These are phyloP conservation scores for Eucalyptus sp. DNA, from an alignment of 345 rosid genomes.

Conservation along the genomic window DNA sequence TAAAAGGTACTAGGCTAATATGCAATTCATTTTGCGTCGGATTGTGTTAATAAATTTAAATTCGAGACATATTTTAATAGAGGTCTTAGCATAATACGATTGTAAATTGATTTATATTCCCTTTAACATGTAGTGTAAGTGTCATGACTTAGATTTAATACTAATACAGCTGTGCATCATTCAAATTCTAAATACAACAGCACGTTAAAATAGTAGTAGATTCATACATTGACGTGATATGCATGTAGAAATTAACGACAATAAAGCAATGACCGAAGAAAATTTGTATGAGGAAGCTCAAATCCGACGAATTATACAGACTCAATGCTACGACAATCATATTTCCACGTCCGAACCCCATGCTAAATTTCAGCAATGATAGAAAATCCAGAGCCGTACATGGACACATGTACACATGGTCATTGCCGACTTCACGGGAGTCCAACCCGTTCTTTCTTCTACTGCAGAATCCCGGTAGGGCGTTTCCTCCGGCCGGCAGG, in stretches of 20 bases:
- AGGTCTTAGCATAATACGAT: fast-evolving
- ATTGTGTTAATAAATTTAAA: fast-evolving
- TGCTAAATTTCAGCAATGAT: not conserved
- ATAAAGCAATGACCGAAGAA: not conserved
- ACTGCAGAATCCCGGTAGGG: fast-evolving
- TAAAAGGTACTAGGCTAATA: fast-evolving
- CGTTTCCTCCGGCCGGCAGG: not conserved
- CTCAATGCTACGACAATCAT: not conserved
- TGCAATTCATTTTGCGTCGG: fast-evolving
- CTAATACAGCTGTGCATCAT: not conserved
- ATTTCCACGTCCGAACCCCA: not conserved
- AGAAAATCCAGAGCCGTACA: not conserved
- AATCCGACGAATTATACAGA: not conserved
- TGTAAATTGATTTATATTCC: not conserved
- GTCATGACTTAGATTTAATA: not conserved
- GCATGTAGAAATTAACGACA: not conserved
- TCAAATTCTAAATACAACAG: not conserved
- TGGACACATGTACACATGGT: not conserved
- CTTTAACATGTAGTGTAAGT: not conserved
- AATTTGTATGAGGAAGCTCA: fast-evolving
- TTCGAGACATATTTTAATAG: fast-evolving
- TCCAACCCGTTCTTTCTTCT: not conserved
- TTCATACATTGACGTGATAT: not conserved
- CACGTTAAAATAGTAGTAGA: not conserved
- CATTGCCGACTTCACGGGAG: not conserved